These are phyloP conservation scores for Daldinia bambusicola DNA, from an alignment of 495 filamentous ascomycete species.

Conservation along the genomic window DNA sequence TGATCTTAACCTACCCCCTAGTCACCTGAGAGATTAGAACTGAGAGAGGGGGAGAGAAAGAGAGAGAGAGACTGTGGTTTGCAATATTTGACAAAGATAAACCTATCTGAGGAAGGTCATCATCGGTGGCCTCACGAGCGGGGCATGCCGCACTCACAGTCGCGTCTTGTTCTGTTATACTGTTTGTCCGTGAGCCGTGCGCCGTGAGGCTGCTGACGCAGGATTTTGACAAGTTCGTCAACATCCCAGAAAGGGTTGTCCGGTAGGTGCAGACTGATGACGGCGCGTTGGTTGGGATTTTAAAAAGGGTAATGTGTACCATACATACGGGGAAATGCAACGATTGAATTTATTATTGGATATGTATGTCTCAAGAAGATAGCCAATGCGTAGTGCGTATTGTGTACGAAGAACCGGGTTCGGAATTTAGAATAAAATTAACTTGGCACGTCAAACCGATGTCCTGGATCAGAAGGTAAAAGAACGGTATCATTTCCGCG, in stretches of 20 bases:
- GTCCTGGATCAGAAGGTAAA: slow-evolving; percentile 5
- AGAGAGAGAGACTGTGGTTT: no score
- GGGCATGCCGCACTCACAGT: neutral
- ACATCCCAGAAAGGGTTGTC: neutral
- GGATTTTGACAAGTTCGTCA: slow-evolving; percentile 20
- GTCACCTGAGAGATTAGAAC: neutral
- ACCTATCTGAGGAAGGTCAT: slow-evolving; percentile 11
- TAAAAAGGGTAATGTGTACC: neutral
- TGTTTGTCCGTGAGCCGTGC: neutral
- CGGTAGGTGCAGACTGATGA: slow-evolving; percentile 6
- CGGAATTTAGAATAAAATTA: no score
- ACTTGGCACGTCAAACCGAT: slow-evolving; percentile 18
- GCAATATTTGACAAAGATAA: slow-evolving; percentile 11
- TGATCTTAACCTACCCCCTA: neutral
- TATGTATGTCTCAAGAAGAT: neutral
- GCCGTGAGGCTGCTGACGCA: slow-evolving; percentile 33
- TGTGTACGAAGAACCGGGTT: neutral
- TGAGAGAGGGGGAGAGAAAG: no score
- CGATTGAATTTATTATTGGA: slow-evolving; percentile 2
- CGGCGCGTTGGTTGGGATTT: neutral
- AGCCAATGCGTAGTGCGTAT: no score
- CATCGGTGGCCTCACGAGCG: slow-evolving; percentile 25
- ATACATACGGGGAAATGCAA: slow-evolving; percentile 3
- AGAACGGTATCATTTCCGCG: neutral
- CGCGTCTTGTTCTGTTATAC: slow-evolving; percentile 3